Percentiles rank a stretch among this genome's conserved stretches.
Conservation (phyloP, 495 filamentous ascomycete species). For the Hapsidospora chrysogenum region DNA sequence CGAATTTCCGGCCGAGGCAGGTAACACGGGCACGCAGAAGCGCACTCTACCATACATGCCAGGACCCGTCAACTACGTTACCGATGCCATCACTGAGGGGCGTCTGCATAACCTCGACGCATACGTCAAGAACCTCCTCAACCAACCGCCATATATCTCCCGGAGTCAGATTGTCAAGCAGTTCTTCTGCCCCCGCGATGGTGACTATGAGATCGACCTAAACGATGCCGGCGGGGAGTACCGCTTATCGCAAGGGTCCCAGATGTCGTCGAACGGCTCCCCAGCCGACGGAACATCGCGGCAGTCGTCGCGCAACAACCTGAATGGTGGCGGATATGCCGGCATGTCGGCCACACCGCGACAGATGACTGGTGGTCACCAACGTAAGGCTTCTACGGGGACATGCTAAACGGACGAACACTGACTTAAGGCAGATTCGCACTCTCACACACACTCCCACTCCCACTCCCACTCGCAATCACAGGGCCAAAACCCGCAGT, state of each 20-base stretch:
- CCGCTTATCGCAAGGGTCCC: slow-evolving; percentile 52
- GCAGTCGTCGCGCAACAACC: slow-evolving; percentile 57
- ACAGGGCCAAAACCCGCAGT: slow-evolving; percentile 10
- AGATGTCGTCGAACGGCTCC: slow-evolving; percentile 47
- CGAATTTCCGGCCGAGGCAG: slow-evolving; percentile 86
- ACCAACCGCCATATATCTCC: slow-evolving; percentile 69
- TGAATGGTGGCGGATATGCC: slow-evolving; percentile 41
- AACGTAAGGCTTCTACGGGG: slow-evolving; percentile 53
- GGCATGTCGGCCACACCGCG: slow-evolving; percentile 40
- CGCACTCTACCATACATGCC: slow-evolving; percentile 96
- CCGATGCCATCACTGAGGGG: slow-evolving; percentile 88
- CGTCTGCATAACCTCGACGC: slow-evolving; percentile 81
- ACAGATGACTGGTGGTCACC: slow-evolving; percentile 39
- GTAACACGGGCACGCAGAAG: slow-evolving; percentile 56
- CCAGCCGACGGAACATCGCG: slow-evolving; percentile 41
- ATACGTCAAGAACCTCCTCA: slow-evolving; percentile 81
- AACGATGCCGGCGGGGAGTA: slow-evolving; percentile 47
- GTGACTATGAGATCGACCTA: slow-evolving; percentile 83
- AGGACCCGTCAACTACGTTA: slow-evolving; percentile 93
- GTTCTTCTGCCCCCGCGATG: slow-evolving; percentile 77
- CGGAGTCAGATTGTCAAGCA: slow-evolving; percentile 67
- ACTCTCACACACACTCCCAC: not conserved
- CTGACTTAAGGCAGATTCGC: too few species aligned
- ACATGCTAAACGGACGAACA: too few species aligned
- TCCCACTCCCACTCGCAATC: slow-evolving; percentile 1